These are phyloP conservation scores for Xylariales sp. DNA, from an alignment of 2,329 filamentous ascomycete genomes.

Conservation along the genomic window DNA sequence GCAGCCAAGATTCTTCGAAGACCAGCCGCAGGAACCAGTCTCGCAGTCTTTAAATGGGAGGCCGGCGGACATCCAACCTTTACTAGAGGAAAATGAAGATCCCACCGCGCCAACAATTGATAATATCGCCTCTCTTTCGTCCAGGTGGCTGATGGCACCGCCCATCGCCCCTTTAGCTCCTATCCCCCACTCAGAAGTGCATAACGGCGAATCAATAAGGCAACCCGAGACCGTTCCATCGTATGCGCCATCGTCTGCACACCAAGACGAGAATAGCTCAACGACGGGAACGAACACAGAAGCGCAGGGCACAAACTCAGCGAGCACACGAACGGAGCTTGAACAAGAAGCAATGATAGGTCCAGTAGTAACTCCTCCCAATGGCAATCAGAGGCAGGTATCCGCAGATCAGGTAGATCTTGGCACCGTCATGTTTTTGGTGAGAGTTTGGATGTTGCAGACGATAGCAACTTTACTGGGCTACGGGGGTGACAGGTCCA, in stretches of 20 bases:
- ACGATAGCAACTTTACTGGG: conserved; percentile 35
- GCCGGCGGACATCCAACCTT: neutral
- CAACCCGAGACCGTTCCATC: neutral
- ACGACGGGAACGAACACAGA: conserved; percentile 13
- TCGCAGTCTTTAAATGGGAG: conserved; percentile 1
- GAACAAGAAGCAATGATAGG: conserved; percentile 1
- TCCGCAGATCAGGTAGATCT: conserved; percentile 32
- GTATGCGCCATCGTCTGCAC: neutral
- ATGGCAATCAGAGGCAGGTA: conserved; percentile 3
- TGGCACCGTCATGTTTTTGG: conserved; percentile 34
- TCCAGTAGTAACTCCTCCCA: neutral
- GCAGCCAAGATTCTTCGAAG: conserved; percentile 30
- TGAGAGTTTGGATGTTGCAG: conserved; percentile 39
- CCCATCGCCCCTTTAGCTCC: conserved; percentile 22
- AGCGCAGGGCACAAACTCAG: neutral
- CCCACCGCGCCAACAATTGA: conserved; percentile 33
- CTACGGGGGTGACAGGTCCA: conserved; percentile 15
- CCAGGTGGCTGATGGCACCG: conserved; percentile 33
- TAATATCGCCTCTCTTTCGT: conserved; percentile 33
- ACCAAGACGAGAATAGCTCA: neutral
- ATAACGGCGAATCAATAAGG: neutral
- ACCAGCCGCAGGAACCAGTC: conserved; percentile 11
- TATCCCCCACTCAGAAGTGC: neutral
- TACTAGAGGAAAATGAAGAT: conserved; percentile 27
- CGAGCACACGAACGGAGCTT: neutral